phyloP scores from a whole-genome alignment of 306 rosid genomes.

The Lotus japonicus region DNA sequence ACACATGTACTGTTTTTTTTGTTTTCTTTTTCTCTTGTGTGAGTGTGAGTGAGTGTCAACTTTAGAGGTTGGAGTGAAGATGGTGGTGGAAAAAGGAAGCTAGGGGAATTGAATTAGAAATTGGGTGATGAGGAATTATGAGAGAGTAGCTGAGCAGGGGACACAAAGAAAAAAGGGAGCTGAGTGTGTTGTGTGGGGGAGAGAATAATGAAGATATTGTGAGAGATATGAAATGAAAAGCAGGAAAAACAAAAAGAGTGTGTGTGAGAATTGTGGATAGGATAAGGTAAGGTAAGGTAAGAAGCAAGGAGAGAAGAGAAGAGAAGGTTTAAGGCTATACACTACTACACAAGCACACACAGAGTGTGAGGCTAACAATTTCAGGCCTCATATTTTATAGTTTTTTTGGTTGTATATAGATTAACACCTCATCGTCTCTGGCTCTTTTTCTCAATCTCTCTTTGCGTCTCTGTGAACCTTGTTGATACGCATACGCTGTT shows the following conservation, averaged over 20 bases:
- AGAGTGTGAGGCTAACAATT: constrained; percentile 46
- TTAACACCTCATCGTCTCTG: constrained; percentile 36
- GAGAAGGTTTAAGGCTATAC: too few relatives aligned
- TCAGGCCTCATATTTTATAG: constrained; percentile 58
- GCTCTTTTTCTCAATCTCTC: neutral
- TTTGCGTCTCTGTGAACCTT: neutral
- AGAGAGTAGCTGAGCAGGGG: neutral
- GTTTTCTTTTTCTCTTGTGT: neutral
- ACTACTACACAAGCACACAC: neutral
- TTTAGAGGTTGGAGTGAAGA: neutral
- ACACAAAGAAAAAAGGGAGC: neutral
- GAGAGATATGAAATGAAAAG: constrained; percentile 21
- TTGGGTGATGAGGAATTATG: neutral
- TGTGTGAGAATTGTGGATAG: constrained; percentile 38
- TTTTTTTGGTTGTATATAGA: neutral
- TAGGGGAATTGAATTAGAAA: neutral
- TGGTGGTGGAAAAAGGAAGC: neutral
- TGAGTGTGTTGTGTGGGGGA: neutral
- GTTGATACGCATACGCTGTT: neutral
- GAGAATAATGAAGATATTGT: neutral
- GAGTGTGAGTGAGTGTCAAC: too few relatives aligned
- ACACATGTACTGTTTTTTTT: neutral
- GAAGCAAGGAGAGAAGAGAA: neutral
- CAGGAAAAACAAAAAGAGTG: neutral
- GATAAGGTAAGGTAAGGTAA: constrained; percentile 76